Conservation (phyloP, 306 rosid genomes). For the Trichosanthes truncata region DNA sequence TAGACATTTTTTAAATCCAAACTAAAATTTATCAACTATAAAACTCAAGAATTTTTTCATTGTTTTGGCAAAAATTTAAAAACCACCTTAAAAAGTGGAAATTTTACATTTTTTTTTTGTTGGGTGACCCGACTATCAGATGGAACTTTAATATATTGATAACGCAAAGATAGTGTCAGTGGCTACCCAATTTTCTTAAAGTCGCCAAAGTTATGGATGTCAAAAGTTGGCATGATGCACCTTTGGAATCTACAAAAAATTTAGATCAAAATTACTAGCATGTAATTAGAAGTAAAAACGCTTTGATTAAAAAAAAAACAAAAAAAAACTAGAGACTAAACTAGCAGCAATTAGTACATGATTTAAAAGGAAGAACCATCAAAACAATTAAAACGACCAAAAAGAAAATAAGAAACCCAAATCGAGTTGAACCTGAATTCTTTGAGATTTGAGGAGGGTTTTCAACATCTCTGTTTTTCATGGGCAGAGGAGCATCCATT, state of each 20-base stretch:
- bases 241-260: neutral
- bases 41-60: too few species aligned
- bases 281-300: neutral
- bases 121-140: too few species aligned
- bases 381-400: neutral
- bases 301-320: neutral
- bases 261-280: neutral
- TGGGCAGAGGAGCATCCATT: neutral
- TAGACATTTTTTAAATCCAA: too few species aligned
- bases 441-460: neutral
- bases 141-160: too few species aligned
- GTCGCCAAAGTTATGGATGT: neutral
- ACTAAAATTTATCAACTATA: too few species aligned
- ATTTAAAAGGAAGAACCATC: too few species aligned
- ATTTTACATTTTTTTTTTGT: too few species aligned
- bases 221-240: neutral
- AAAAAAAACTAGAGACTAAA: neutral
- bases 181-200: neutral
- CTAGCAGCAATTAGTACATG: neutral
- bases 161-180: neutral
- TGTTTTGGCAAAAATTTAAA: too few species aligned
- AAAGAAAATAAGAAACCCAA: too few species aligned
- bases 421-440: neutral
- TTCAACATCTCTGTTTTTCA: neutral
- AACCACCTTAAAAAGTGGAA: too few species aligned